Base-by-base conservation (phyloP, 2,329 filamentous ascomycete species). In the Tolypocladium nubicola region DNA sequence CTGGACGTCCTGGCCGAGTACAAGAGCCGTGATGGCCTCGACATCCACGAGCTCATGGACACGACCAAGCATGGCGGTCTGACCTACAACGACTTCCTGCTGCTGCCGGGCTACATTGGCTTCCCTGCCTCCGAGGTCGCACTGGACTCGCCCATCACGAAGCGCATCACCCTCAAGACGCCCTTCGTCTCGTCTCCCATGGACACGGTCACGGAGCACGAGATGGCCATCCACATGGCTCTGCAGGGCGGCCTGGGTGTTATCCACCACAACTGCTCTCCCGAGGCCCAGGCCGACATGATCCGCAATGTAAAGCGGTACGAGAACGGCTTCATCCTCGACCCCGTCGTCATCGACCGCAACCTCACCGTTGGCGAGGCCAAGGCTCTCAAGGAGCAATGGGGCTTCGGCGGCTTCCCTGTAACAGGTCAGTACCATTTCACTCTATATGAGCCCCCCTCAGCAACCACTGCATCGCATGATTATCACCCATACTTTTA, bases 261-360 rank as follows among this genome's bases (percentile, higher is more conserved):
- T 66, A 96, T 99, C 65, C 94, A 99, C 81, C 94, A 99, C 84
- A 99, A 99, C 81, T 99, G 94, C 83, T 94, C 92, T n/a, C 84
- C 92, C 37, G 90, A 97, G 35, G 89, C 90, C 57, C 94, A 99
- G 79, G 94, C 94, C 64, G 92, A 96, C 79, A 99, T 99, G 94
- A 90, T 99, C 65, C 85, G 90, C 75, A 97, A 97, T 80, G 94
- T 99, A 67, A 99, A 99, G 87, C 85, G 94, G 69, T 99, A 91
- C 75, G 94, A 99, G 79, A 99, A 99, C 78, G 94, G 94, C 66
- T 99, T 99, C 80, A 99, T 99, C 71, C 81, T 90, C 52, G 95
- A 99, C 70, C 94, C 94, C 49, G 85, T 99, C 58, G 92, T 97
- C 69, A 90, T 99, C 67, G 88, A 84, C 68, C 89, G 89, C 60